phyloP scores from a whole-genome alignment of 768 basidiomycete species.

The Myochromella boudieri region DNA sequence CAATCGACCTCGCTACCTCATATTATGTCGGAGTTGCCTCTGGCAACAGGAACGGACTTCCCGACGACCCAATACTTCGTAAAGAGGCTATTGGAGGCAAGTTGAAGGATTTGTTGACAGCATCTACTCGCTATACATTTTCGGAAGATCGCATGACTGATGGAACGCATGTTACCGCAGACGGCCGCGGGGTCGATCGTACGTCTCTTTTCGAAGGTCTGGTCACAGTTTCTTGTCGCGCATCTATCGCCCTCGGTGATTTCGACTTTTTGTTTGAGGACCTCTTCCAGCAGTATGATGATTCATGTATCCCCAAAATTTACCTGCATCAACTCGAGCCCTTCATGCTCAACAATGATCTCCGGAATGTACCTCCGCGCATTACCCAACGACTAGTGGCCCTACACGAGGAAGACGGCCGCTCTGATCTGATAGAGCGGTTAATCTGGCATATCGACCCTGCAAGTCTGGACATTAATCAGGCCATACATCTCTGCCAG shows the following conservation, averaged over 20 bases:
- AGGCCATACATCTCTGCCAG: slow-evolving; percentile 86
- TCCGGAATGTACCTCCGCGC: slow-evolving; percentile 78
- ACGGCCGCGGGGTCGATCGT: slow-evolving; percentile 90
- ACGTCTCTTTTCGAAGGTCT: slow-evolving; percentile 89
- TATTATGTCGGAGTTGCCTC: slow-evolving; percentile 80
- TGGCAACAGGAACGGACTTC: slow-evolving; percentile 88
- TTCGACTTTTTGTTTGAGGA: slow-evolving; percentile 92
- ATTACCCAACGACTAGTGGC: slow-evolving; percentile 84
- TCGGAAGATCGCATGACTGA: slow-evolving; percentile 95
- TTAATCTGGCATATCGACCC: slow-evolving; percentile 98
- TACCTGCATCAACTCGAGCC: slow-evolving; percentile 82
- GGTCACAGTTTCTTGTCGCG: slow-evolving; percentile 72
- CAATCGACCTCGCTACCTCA: slow-evolving; percentile 80
- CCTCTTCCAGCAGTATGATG: slow-evolving; percentile 86
- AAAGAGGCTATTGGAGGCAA: slow-evolving; percentile 69
- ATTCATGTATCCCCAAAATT: slow-evolving; percentile 79
- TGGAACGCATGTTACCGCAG: slow-evolving; percentile 75
- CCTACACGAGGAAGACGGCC: slow-evolving; percentile 68
- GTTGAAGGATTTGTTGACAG: slow-evolving; percentile 79
- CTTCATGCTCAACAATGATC: slow-evolving; percentile 73
- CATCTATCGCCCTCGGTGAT: slow-evolving; percentile 78
- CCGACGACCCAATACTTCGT: slow-evolving; percentile 58
- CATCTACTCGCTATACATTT: slow-evolving; percentile 88
- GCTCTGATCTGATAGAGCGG: slow-evolving; percentile 77
- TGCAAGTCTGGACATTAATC: slow-evolving; percentile 87